phyloP scores from a whole-genome alignment of 495 filamentous ascomycete genomes.

The Penicillium soppii region DNA sequence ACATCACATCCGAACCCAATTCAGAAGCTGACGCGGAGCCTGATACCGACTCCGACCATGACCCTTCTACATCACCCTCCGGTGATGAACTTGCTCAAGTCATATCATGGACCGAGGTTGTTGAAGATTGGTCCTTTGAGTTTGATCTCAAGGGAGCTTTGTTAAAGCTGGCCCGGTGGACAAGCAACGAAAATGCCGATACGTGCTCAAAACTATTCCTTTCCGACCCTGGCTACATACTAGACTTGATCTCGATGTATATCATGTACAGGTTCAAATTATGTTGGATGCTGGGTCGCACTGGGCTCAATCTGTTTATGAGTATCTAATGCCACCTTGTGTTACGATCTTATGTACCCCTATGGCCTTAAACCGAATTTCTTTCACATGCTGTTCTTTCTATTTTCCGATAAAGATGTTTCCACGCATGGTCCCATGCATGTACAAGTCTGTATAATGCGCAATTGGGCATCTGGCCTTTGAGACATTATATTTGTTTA shows the following conservation, averaged over 20 bases:
- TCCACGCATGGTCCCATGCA: too few species aligned
- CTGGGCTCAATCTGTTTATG: not conserved
- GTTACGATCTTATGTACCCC: too few species aligned
- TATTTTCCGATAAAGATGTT: too few species aligned
- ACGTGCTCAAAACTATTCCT: not conserved
- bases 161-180: not conserved
- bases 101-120: not conserved
- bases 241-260: slow-evolving; percentile 7
- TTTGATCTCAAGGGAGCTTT: slow-evolving; percentile 4
- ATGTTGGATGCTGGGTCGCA: not conserved
- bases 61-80: not conserved
- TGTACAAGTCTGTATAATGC: not conserved
- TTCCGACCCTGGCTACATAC: not conserved
- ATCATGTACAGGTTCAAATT: not conserved
- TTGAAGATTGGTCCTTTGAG: not conserved
- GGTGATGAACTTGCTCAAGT: not conserved
- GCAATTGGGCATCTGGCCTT: not conserved
- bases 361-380: not conserved
- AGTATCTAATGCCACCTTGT: not conserved
- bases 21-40: not conserved
- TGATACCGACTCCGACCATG: not conserved
- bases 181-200: not conserved
- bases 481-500: not conserved
- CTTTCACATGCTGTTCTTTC: not conserved
- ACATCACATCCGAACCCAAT: not conserved